Evolutionary conservation across 108 stramenopile species (phyloP).

Genomic region (Cyclotella atomus): DNA sequence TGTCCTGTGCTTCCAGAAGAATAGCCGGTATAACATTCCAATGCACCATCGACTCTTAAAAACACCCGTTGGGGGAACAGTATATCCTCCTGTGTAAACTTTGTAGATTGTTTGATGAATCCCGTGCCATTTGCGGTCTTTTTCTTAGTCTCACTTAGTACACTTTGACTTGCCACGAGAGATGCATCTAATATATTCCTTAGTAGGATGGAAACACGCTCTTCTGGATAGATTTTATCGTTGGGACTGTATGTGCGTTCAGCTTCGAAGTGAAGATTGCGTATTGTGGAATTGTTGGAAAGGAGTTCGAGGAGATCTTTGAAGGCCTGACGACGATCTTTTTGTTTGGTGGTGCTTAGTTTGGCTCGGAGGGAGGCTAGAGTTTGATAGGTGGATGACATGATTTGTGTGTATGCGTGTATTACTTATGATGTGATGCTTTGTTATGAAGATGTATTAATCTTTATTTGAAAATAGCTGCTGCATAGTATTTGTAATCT

Average conservation of each 20-base stretch:
- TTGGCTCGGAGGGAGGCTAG: conserved; percentile 37
- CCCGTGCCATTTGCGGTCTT: conserved; percentile 42
- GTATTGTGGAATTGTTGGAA: conserved; percentile 18
- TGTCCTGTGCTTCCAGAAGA: conserved; percentile 1
- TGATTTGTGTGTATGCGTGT: no score
- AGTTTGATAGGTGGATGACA: conserved; percentile 31
- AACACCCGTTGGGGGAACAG: conserved; percentile 48
- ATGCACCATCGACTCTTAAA: conserved; percentile 26
- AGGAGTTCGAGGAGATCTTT: conserved; percentile 43
- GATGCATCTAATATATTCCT: conserved; percentile 40
- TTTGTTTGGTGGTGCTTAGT: conserved; percentile 37
- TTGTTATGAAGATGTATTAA: no score
- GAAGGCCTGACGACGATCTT: conserved; percentile 33
- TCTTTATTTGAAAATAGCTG: no score
- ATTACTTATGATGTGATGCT: no score
- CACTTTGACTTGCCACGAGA: conserved; percentile 17
- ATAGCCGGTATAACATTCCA: conserved; percentile 36
- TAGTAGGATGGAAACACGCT: conserved; percentile 35
- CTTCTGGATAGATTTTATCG: conserved; percentile 21
- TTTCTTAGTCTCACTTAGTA: conserved; percentile 9
- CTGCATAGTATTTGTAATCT: no score
- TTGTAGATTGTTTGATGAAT: conserved; percentile 20
- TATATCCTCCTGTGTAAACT: conserved; percentile 38
- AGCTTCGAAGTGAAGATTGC: conserved; percentile 38
- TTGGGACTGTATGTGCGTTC: conserved; percentile 12